These are phyloP conservation scores for Evernia prunastri DNA, from an alignment of 495 filamentous ascomycete species.

Conservation along the genomic window DNA sequence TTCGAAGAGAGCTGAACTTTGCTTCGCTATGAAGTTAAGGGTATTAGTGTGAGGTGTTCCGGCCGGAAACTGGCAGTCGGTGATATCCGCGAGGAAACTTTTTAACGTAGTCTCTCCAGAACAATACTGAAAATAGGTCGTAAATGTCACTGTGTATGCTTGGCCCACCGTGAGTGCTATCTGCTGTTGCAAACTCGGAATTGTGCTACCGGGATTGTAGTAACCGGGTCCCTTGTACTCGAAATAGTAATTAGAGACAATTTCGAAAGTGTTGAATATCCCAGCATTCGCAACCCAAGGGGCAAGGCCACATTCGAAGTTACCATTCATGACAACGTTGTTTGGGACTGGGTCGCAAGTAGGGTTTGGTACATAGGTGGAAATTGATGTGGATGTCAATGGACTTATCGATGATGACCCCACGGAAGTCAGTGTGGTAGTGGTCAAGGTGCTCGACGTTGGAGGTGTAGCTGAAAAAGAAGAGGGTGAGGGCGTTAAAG, in stretches of 20 bases:
- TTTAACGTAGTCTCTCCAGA: background rate
- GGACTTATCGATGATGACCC: background rate
- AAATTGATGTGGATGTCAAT: background rate
- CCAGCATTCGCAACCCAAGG: background rate
- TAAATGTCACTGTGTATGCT: background rate
- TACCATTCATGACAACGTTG: background rate
- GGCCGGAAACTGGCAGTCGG: background rate
- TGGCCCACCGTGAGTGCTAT: background rate
- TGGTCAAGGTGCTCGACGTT: too few relatives aligned
- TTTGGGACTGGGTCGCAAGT: background rate
- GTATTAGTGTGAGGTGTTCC: background rate
- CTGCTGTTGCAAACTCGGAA: background rate
- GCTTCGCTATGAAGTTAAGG: background rate
- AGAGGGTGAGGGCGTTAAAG: background rate
- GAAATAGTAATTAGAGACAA: too few relatives aligned
- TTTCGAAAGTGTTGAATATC: too few relatives aligned
- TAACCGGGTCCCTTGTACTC: background rate
- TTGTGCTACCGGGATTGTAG: background rate
- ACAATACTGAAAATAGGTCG: background rate
- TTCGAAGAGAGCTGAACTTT: background rate
- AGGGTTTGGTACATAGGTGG: background rate
- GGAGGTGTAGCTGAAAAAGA: background rate
- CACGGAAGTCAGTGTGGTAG: too few relatives aligned
- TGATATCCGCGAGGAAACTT: background rate
- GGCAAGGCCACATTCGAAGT: background rate